A percentile compares a stretch with the other conserved stretches of the same genome.
phyloP scores from a whole-genome alignment of 1,139 yeast genomes.

The Debaryomyces sp. region DNA sequence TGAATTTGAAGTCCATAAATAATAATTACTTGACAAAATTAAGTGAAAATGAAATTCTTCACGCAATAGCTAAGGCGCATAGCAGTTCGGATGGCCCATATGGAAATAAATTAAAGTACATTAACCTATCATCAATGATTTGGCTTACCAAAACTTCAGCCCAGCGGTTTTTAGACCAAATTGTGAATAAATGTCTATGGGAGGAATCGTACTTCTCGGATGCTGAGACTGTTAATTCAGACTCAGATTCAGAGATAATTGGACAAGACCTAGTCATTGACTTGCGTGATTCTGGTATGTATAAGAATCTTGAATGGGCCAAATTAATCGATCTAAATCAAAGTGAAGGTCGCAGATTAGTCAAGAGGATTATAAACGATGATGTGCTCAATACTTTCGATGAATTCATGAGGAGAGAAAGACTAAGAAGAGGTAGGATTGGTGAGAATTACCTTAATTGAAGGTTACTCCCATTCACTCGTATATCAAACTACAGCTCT shows the following conservation, averaged over 20 bases:
- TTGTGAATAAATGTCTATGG: slow-evolving; percentile 16
- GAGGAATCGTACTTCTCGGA: slow-evolving; percentile 11
- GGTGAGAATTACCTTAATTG: slow-evolving; percentile 45
- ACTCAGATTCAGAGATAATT: background rate
- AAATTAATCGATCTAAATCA: slow-evolving; percentile 33
- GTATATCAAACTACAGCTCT: background rate
- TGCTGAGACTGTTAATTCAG: slow-evolving; percentile 7
- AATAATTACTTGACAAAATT: slow-evolving; percentile 32
- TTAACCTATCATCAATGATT: slow-evolving; percentile 50
- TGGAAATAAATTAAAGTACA: slow-evolving; percentile 25
- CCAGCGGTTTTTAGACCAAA: slow-evolving; percentile 29
- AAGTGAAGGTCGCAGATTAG: slow-evolving; percentile 33
- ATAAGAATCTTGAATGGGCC: slow-evolving; percentile 60
- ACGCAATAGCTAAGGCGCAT: slow-evolving; percentile 29
- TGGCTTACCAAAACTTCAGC: slow-evolving; percentile 54
- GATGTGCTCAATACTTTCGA: slow-evolving; percentile 34
- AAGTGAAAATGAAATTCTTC: slow-evolving; percentile 42
- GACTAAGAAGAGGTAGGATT: slow-evolving; percentile 46
- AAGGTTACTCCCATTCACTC: background rate
- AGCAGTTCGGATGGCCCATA: slow-evolving; percentile 19
- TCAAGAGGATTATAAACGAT: slow-evolving; percentile 35
- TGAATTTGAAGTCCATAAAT: slow-evolving; percentile 43
- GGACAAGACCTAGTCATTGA: slow-evolving; percentile 40
- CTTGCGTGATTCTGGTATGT: slow-evolving; percentile 62
- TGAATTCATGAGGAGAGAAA: slow-evolving; percentile 32